phyloP scores from a whole-genome alignment of 257 asterid genomes.

The Ajuga chamaepitys region DNA sequence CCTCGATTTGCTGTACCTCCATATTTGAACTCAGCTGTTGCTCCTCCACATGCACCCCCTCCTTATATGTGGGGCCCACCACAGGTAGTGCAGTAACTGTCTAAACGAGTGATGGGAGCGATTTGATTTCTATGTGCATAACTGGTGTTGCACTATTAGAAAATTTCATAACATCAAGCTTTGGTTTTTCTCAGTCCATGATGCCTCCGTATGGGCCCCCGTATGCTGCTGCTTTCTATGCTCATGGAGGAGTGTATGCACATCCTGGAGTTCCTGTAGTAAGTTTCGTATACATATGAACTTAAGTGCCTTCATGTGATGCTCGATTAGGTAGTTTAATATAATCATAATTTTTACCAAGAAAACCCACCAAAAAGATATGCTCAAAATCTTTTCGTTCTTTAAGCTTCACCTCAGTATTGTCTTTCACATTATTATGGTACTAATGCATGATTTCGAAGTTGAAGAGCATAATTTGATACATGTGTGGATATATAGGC shows the following conservation, averaged over 20 bases:
- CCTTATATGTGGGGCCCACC: conserved; percentile 98
- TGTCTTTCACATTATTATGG: neutral
- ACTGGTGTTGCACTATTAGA: neutral
- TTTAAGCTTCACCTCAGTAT: neutral
- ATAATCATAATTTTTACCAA: neutral
- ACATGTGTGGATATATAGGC: conserved; percentile 36
- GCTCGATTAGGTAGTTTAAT: neutral
- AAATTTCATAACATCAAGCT: neutral
- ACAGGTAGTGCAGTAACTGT: conserved; percentile 46
- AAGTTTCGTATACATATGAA: conserved; percentile 25
- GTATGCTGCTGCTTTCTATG: conserved; percentile 80
- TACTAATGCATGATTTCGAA: neutral
- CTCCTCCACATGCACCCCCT: conserved; percentile 72
- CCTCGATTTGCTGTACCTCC: conserved; percentile 93
- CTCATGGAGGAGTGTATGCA: conserved; percentile 81
- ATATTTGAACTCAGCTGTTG: conserved; percentile 69
- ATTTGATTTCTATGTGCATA: neutral
- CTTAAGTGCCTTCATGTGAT: neutral
- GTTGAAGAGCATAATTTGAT: conserved; percentile 6
- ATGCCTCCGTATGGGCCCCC: conserved; percentile 87
- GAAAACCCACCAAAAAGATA: neutral
- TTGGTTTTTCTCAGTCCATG: conserved; percentile 54
- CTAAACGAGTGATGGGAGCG: neutral
- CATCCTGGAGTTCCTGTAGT: conserved; percentile 87
- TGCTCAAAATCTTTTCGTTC: neutral